Base-by-base conservation (phyloP, 176 grass and related monocot genomes). In the Otatea glauca region DNA sequence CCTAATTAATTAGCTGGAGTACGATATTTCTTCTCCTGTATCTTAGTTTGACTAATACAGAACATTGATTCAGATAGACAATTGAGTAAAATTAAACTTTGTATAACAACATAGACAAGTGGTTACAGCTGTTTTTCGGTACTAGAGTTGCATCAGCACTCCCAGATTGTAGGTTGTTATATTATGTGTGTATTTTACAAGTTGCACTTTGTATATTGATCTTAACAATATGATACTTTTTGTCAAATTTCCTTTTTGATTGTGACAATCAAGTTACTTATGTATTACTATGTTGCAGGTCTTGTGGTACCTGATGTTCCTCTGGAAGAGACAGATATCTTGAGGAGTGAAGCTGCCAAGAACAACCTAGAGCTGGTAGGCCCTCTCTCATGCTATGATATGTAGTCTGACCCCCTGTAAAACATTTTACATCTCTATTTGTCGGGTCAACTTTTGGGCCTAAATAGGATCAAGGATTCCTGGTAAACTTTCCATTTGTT, bases 301-400 rank as follows among this genome's bases (percentile, higher is more conserved):
- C 93, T 98, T 90, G 91, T 98, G 29, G 96, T 98, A 58, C 96
- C 96, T 71, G 96, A 98, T 93, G 91, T 98, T 68, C 96, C 96
- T 90, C 80, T 99, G 39, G 97, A 99, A 86, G 97, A 99, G 86
- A 92, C 93, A 64, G 79, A 92, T 72, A 71, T 83, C 88, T 78
- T 99, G 86, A 94, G 93, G 77, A 91, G 78, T 41, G 88, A 96
- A 90, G 91, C 97, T 9, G 86, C 84, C 80, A 96, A 94, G 77
- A 86, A 99, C 86, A 95, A 93, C 65, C 94, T 99, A 51, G 97
- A 99, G 88, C 83, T 98, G 89, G 96, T 98, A 98, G 50, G 90
- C 25, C 48, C 43, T 15, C 42, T 69, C 38, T 78, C 25, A 8
- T 88, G 32, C 68, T 53, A 73, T 82, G 6, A 29, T 47, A 4